Conservation (phyloP, 768 basidiomycete species). For the Phlegmacium glaucopus region DNA sequence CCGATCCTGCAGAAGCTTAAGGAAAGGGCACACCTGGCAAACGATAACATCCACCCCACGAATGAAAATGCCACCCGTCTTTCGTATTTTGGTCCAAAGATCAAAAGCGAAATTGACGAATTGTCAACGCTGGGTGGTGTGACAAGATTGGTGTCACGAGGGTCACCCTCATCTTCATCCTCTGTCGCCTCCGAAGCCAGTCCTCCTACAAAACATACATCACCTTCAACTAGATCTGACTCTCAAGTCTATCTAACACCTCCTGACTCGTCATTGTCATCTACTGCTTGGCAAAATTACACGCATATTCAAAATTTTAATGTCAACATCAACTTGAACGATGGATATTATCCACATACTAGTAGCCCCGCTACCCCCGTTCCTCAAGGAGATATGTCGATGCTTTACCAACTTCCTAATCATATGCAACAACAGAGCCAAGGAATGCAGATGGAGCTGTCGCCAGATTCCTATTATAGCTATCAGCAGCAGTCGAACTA, state of each 20-base stretch:
- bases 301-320: slow-evolving; percentile 30
- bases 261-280: slow-evolving; percentile 2
- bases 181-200: slow-evolving; percentile 40
- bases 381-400: slow-evolving; percentile 15
- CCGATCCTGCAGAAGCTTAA: slow-evolving; percentile 59
- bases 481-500: slow-evolving; percentile 8
- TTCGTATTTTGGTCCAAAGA: slow-evolving; percentile 34
- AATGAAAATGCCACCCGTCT: slow-evolving; percentile 24
- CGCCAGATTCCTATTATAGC: background rate
- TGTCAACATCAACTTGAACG: slow-evolving; percentile 29
- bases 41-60: slow-evolving; percentile 24
- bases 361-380: slow-evolving; percentile 10
- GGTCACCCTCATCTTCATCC: slow-evolving; percentile 44
- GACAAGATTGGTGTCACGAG: slow-evolving; percentile 57
- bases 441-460: slow-evolving; percentile 21
- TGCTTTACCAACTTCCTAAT: slow-evolving; percentile 17
- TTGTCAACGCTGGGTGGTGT: slow-evolving; percentile 59
- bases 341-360: slow-evolving; percentile 7
- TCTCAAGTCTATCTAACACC: slow-evolving; percentile 7
- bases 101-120: slow-evolving; percentile 62
- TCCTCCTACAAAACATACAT: slow-evolving; percentile 42
- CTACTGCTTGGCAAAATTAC: slow-evolving; percentile 28
- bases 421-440: slow-evolving; percentile 17
- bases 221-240: slow-evolving; percentile 33
- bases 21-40: slow-evolving; percentile 47